Evolutionary conservation across 179 eudicot genomes (phyloP), one percentile per base, ranked within the genome.

Genomic region (Silene noctiflora): DNA sequence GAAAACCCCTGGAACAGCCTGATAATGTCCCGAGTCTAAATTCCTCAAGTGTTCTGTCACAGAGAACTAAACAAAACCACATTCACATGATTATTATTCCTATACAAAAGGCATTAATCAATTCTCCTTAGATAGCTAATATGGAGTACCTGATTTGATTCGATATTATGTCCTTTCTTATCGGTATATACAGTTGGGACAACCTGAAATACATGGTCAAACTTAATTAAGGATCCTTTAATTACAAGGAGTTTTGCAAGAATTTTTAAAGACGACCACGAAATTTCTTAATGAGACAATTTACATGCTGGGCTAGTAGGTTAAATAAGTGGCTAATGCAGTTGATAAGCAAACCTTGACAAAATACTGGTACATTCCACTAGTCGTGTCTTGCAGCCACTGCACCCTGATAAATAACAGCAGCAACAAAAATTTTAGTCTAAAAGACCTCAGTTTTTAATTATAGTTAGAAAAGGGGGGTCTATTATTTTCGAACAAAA

Each of bases 301-400:
- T 66, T 66, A 31, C 48, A n/a, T 17, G 20, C 13, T 13, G 39
- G 69, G 11, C 6, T 13, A 31, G 13, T 27, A 44, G 69, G 65
- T 67, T 53, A 20, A 75, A 21, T 42, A 29, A 19, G 17, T 20
- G 17, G 62, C 27, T 14, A 8, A 51, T 51, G 60, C 74, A 56
- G 64, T 10, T 14, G 67, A 55, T 61, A 73, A 64, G 65, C 85
- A 59, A 76, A 94, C 98, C 96, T 94, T 91, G 67, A 88, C 68
- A 82, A 94, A 94, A 82, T 94, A 94, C 84, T 94, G 97, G 79
- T 94, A 88, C 78, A 87, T 80, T 80, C 98, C 98, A 80, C 83
- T 83, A 74, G 88, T 76, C 33, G 84, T 72, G 77, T 81, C 84
- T 80, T 91, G 96, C 76, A 77, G 69, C 96, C 93, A 91, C 44